These are phyloP conservation scores for Zymoseptoria pseudotritici DNA, from an alignment of 2,329 filamentous ascomycete species.

Conservation along the genomic window DNA sequence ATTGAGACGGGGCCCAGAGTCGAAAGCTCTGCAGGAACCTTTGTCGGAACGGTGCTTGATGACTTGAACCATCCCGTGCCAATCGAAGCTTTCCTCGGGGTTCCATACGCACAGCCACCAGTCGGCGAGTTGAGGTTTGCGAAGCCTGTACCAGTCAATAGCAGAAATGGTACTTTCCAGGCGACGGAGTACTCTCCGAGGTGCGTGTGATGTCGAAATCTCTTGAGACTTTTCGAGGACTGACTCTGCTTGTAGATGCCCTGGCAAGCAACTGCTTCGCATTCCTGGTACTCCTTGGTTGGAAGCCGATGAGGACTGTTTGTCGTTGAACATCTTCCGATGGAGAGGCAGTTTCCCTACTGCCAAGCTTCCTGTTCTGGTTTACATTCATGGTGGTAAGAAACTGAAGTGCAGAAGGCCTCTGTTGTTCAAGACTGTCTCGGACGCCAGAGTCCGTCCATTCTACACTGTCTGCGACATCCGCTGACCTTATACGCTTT, in stretches of 20 bases:
- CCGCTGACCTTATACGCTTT: too few relatives aligned
- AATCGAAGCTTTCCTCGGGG: constrained; percentile 32
- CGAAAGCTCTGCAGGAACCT: constrained; percentile 16
- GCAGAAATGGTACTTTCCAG: constrained; percentile 27
- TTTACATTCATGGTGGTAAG: constrained; percentile 60
- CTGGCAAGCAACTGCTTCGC: constrained; percentile 21
- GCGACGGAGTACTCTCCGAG: constrained; percentile 26
- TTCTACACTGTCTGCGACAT: too few relatives aligned
- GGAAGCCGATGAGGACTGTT: constrained; percentile 45
- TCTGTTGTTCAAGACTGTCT: too few relatives aligned
- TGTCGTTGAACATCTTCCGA: constrained; percentile 53
- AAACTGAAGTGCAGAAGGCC: too few relatives aligned
- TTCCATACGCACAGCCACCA: constrained; percentile 39
- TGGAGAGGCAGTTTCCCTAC: constrained; percentile 30
- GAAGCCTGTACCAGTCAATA: constrained; percentile 37
- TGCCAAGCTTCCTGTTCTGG: constrained; percentile 45
- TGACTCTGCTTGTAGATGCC: constrained; percentile 16
- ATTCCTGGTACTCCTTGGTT: constrained; percentile 18
- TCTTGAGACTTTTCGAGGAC: constrained; percentile 17
- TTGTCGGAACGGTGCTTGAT: constrained; percentile 16
- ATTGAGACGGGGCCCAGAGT: constrained; percentile 12
- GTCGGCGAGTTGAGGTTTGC: constrained; percentile 48
- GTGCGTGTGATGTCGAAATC: constrained; percentile 2
- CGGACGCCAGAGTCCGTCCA: too few relatives aligned
- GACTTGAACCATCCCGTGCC: constrained; percentile 16